These are phyloP conservation scores for Exophiala sp. DNA, from an alignment of 2,329 filamentous ascomycete genomes.

Conservation along the genomic window DNA sequence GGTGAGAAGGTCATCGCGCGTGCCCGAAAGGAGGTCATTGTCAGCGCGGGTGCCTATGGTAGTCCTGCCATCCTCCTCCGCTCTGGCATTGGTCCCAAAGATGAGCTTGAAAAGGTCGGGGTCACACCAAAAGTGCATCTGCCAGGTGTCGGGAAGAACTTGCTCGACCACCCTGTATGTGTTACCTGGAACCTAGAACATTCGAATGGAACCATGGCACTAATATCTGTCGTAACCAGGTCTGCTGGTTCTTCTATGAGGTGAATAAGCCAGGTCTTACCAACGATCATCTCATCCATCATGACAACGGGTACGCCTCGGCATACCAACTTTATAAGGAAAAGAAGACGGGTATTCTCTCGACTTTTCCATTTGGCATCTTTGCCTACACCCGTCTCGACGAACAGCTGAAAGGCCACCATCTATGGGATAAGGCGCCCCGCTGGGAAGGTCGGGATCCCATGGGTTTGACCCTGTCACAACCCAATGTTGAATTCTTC, in stretches of 20 bases:
- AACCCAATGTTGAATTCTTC: slow-evolving; percentile 62
- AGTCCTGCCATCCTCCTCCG: slow-evolving; percentile 52
- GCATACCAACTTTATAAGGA: slow-evolving; percentile 53
- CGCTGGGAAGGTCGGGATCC: slow-evolving; percentile 42
- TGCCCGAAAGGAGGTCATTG: slow-evolving; percentile 43
- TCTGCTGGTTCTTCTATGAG: slow-evolving; percentile 56
- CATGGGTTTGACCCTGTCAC: slow-evolving; percentile 55
- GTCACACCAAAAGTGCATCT: slow-evolving; percentile 45
- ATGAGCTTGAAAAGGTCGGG: slow-evolving; percentile 40
- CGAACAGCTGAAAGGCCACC: slow-evolving; percentile 44
- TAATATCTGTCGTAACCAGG: slow-evolving; percentile 43
- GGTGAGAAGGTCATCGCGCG: slow-evolving; percentile 38
- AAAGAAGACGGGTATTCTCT: slow-evolving; percentile 55
- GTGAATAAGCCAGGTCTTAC: slow-evolving; percentile 52
- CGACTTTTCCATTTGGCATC: slow-evolving; percentile 60
- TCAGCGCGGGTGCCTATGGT: slow-evolving; percentile 44
- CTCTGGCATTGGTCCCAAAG: slow-evolving; percentile 51
- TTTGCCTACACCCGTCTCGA: slow-evolving; percentile 61
- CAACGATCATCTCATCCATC: slow-evolving; percentile 54
- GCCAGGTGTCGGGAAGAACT: slow-evolving; percentile 52
- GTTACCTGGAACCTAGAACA: slow-evolving; percentile 19
- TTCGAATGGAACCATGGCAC: slow-evolving; percentile 44
- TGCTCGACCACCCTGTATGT: slow-evolving; percentile 46
- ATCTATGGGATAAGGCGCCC: no score
- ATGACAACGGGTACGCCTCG: slow-evolving; percentile 39